Evolutionary conservation across 805 yeast genomes (phyloP).

Genomic region (Wickerhamiella azyma): DNA sequence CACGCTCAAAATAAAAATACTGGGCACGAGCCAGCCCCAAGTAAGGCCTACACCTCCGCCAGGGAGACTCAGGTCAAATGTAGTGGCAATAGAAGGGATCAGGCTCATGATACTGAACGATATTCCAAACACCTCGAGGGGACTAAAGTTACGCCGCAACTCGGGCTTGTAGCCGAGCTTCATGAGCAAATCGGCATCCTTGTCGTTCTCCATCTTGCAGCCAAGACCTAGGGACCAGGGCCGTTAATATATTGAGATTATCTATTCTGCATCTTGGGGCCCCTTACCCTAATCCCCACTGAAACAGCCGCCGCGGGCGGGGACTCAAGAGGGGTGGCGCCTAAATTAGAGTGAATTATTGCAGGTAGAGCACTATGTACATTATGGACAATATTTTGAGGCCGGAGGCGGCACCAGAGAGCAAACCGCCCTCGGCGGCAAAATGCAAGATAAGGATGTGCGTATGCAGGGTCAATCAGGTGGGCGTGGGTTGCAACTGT

Average conservation of each 20-base stretch:
- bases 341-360: no score
- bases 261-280: no score
- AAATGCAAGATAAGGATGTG: background rate
- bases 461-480: background rate
- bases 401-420: no score
- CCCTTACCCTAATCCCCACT: no score
- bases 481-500: no score
- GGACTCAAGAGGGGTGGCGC: no score
- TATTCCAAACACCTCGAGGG: conserved; percentile 54
- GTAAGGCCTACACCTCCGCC: conserved; percentile 54
- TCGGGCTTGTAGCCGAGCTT: conserved; percentile 64
- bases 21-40: conserved; percentile 63
- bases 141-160: conserved; percentile 42
- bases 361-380: no score
- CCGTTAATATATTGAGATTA: no score
- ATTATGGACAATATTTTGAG: no score
- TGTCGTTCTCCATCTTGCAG: background rate
- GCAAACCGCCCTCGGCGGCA: background rate
- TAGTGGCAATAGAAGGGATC: conserved; percentile 45
- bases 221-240: no score
- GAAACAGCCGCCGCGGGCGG: no score
- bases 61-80: conserved; percentile 37
- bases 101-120: conserved; percentile 65
- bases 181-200: conserved; percentile 24
- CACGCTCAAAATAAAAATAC: conserved; percentile 40